phyloP scores from a whole-genome alignment of 345 rosid genomes.

The Eucalyptus erythrocorys region DNA sequence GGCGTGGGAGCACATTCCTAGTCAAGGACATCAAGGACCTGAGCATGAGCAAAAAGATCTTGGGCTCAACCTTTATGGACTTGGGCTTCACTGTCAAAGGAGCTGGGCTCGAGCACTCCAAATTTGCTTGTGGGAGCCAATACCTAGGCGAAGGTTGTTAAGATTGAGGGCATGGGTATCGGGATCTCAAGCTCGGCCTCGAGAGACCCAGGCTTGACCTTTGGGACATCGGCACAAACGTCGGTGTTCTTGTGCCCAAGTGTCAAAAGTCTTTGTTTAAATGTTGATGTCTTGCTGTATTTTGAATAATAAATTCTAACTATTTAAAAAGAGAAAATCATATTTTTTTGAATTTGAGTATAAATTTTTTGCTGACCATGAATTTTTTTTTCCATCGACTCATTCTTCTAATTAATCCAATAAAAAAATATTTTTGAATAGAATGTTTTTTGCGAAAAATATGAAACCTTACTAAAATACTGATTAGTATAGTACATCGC shows the following conservation, averaged over 20 bases:
- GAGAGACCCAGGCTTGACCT: not conserved
- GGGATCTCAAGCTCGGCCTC: not conserved
- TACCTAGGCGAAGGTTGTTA: not conserved
- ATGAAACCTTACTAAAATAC: not conserved
- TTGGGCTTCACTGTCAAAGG: not conserved
- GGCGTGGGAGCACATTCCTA: not conserved
- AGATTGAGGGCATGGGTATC: not conserved
- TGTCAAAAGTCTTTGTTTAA: not conserved
- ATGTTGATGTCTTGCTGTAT: not conserved
- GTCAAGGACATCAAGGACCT: not conserved
- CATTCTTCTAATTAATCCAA: not conserved
- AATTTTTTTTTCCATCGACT: not conserved
- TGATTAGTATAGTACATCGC: not conserved
- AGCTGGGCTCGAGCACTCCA: rapidly evolving
- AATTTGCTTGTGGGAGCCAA: rapidly evolving
- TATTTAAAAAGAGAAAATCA: not conserved
- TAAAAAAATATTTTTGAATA: not conserved
- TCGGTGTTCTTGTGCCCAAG: not conserved
- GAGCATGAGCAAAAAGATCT: not conserved
- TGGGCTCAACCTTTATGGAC: not conserved
- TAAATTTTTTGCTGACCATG: not conserved
- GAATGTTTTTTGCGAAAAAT: rapidly evolving
- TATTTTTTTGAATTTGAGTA: not conserved
- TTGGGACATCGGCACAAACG: not conserved
- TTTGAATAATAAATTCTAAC: not conserved